Base-by-base conservation (phyloP, 129 eudicot species). In the Tagetes erecta region DNA sequence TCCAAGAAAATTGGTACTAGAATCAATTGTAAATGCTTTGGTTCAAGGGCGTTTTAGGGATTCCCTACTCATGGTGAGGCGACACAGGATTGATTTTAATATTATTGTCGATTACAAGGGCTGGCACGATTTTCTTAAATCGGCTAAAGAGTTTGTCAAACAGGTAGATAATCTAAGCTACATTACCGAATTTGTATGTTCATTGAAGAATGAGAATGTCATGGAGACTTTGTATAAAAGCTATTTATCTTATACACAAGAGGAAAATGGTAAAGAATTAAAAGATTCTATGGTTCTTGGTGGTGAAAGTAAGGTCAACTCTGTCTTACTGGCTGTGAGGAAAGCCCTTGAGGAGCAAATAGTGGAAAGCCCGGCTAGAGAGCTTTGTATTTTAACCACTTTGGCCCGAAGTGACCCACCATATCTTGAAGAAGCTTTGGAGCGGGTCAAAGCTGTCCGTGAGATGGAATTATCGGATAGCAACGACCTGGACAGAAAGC, bases 371-470 rank as follows among this genome's bases (percentile, higher is more conserved):
- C 90, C 91, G 8, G 84, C 87, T 14, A 80, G 99, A 77, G 99
- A 94, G 80, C 93, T 94, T 80, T 94, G 98, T 84, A 94, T 94
- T 56, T 82, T 94, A 83, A 94, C 99, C 65, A 94, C 99, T 66
- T 87, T 90, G 83, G 99, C 99, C 53, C 88, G 87, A 76, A 90
- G 88, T 76, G 96, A 87, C 53, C 99, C 97, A 4, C 99, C 97
- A 10, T 89, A 83, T 66, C 89, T 94, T 67, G 99, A 94, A 86
- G 91, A 94, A 80, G 97, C 97, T 65, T 83, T 94, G 83, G 72
- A 73, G 66, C 84, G 99, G 51, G 87, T 94, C 67, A 94, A 94
- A 75, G 71, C 78, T 53, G 84, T 84, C 38, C 83, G 99, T 9
- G 99, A 85, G 65, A 80, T 82, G 84, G 97, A 94, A 77, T 84